These are phyloP conservation scores for Ceratobasidium sp. DNA, from an alignment of 1,284 basidiomycete species.

Conservation along the genomic window DNA sequence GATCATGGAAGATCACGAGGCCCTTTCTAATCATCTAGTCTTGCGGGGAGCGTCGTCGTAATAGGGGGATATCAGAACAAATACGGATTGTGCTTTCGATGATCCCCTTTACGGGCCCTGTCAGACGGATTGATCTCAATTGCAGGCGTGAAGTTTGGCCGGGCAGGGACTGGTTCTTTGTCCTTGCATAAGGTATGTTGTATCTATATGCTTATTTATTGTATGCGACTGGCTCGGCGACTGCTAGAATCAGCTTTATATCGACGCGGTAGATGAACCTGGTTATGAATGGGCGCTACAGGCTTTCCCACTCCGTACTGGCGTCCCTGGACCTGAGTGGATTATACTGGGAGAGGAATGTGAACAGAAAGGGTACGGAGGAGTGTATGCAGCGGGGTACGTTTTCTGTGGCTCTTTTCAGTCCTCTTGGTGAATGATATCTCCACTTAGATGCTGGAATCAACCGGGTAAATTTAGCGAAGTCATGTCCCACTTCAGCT, in stretches of 20 bases:
- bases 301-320: constrained; percentile 48
- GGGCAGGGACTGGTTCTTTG: constrained; percentile 32
- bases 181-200: constrained; percentile 13
- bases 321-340: constrained; percentile 49
- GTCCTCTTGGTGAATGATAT: background rate
- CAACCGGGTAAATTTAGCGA: constrained; percentile 16
- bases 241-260: constrained; percentile 41
- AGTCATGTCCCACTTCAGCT: constrained; percentile 44
- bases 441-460: constrained; percentile 44
- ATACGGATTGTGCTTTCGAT: constrained; percentile 38
- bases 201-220: background rate
- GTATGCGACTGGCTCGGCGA: background rate
- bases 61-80: constrained; percentile 43
- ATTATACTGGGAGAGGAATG: constrained; percentile 44
- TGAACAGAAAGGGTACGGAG: constrained; percentile 40
- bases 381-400: constrained; percentile 49
- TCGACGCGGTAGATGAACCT: constrained; percentile 44
- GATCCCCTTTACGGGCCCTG: background rate
- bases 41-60: constrained; percentile 43
- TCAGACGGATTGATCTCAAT: constrained; percentile 31
- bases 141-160: background rate
- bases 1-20: constrained; percentile 44
- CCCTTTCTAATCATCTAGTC: background rate
- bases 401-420: background rate
- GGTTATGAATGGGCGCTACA: constrained; percentile 47